Evolutionary conservation across 2,329 filamentous ascomycete genomes (phyloP).

Genomic region (Aspergillus puulaauensis): DNA sequence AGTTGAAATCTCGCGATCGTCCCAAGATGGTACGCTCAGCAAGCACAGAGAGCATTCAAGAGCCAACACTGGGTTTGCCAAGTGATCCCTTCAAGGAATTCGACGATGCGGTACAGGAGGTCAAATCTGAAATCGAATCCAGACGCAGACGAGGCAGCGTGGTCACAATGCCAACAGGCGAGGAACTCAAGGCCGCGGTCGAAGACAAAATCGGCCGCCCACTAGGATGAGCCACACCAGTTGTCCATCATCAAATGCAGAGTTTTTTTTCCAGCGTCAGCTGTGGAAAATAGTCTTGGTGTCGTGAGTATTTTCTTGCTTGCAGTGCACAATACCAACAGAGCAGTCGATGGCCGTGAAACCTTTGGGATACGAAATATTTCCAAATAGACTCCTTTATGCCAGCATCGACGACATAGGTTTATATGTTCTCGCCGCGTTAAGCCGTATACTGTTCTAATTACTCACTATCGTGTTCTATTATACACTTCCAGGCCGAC

Average conservation of each 20-base stretch:
- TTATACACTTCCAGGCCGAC: background rate
- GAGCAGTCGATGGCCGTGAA: background rate
- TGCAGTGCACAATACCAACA: background rate
- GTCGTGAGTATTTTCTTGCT: background rate
- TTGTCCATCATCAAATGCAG: background rate
- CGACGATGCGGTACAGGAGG: slow-evolving; percentile 73
- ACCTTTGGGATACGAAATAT: background rate
- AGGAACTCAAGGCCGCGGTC: slow-evolving; percentile 54
- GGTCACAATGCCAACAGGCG: slow-evolving; percentile 46
- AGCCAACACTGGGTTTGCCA: slow-evolving; percentile 74
- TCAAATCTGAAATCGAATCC: slow-evolving; percentile 70
- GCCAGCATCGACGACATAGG: background rate
- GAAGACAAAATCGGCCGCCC: slow-evolving; percentile 52
- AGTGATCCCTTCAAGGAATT: slow-evolving; percentile 73
- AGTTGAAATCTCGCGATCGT: slow-evolving; percentile 57
- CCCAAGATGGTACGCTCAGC: slow-evolving; percentile 44
- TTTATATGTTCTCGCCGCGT: background rate
- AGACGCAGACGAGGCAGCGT: slow-evolving; percentile 49
- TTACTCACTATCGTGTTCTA: background rate
- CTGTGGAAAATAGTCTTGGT: background rate
- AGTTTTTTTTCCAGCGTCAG: background rate
- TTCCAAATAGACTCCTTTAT: background rate
- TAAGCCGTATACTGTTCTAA: background rate
- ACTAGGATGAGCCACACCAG: slow-evolving; percentile 22
- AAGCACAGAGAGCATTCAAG: slow-evolving; percentile 60